Conservation (phyloP, 2,329 filamentous ascomycete genomes). For the Fusarium begoniae region DNA sequence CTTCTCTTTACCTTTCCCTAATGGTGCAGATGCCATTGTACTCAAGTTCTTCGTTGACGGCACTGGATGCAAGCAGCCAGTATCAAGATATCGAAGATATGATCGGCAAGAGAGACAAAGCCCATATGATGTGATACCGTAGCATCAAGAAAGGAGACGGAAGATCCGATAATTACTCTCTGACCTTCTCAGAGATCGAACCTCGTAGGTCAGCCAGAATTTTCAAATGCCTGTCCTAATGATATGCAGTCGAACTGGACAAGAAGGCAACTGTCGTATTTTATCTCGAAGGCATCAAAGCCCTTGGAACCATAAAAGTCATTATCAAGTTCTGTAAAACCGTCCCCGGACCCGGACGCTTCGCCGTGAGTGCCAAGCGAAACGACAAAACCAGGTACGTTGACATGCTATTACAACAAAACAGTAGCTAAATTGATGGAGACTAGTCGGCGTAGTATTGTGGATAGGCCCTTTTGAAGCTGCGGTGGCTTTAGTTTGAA, state of each 20-base stretch:
- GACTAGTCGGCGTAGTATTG: not conserved
- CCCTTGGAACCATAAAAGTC: fast-evolving
- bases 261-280: not conserved
- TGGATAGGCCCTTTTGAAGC: not conserved
- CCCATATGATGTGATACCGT: not conserved
- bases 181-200: not conserved
- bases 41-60: not conserved
- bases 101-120: too few relatives aligned
- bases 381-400: not conserved
- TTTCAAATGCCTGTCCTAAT: not conserved
- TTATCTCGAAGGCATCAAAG: not conserved
- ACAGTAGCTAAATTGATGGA: not conserved
- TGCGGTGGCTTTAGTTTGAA: not conserved
- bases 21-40: not conserved
- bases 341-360: too few relatives aligned
- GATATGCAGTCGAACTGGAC: not conserved
- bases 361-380: not conserved
- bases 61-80: not conserved
- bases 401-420: not conserved
- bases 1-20: not conserved
- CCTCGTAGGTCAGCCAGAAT: not conserved
- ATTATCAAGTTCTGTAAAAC: not conserved
- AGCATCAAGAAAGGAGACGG: not conserved
- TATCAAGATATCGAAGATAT: not conserved
- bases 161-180: too few relatives aligned